These are phyloP conservation scores for Barbatosphaeria neglecta DNA, from an alignment of 495 filamentous ascomycete genomes.

Conservation along the genomic window DNA sequence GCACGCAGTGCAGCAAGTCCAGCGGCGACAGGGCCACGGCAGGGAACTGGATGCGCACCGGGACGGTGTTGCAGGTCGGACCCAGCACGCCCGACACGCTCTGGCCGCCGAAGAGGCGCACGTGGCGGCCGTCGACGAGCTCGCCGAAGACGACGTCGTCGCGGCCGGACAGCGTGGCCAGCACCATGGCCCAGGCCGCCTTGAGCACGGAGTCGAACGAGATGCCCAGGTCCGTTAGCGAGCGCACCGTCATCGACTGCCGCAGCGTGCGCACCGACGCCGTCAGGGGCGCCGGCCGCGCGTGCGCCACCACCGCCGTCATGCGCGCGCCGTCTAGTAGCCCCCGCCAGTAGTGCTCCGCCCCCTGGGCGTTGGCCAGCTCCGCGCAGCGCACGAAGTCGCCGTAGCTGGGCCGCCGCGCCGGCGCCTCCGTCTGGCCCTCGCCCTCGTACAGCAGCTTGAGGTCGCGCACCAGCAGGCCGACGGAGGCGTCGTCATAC, in stretches of 20 bases:
- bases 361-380: slow-evolving; percentile 18
- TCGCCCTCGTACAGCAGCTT: slow-evolving; percentile 25
- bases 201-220: slow-evolving; percentile 33
- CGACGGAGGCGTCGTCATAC: slow-evolving; percentile 31
- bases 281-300: slow-evolving; percentile 22
- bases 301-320: slow-evolving; percentile 29
- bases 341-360: slow-evolving; percentile 29
- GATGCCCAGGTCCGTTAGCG: slow-evolving; percentile 18
- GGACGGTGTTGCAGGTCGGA: slow-evolving; percentile 28
- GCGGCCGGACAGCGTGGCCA: slow-evolving; percentile 22
- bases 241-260: slow-evolving; percentile 22
- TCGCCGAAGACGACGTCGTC: slow-evolving; percentile 39
- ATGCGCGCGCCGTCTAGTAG: slow-evolving; percentile 28
- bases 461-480: slow-evolving; percentile 29
- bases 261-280: slow-evolving; percentile 21
- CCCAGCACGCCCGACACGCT: slow-evolving; percentile 30
- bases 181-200: slow-evolving; percentile 31
- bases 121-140: slow-evolving; percentile 34
- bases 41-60: slow-evolving; percentile 30
- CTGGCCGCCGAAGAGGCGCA: slow-evolving; percentile 21
- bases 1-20: slow-evolving; percentile 26
- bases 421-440: slow-evolving; percentile 14
- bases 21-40: slow-evolving; percentile 28
- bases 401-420: slow-evolving; percentile 27
- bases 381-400: slow-evolving; percentile 28